Evolutionary conservation across 345 rosid species (phyloP), one percentile per base, ranked within the genome.

Genomic region (Raphanus raphanistrum): DNA sequence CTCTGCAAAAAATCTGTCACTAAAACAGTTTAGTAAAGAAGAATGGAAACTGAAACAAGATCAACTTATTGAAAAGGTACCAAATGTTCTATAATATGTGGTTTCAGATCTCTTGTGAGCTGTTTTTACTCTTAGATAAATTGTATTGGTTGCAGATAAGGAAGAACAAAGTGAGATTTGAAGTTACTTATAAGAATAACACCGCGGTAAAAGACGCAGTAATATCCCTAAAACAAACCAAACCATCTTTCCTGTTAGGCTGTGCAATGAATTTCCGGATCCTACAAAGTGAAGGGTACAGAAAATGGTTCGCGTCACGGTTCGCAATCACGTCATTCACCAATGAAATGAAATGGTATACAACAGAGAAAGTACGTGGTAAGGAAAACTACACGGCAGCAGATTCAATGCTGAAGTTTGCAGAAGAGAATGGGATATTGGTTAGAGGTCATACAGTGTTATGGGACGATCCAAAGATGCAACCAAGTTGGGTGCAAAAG

Each of bases 261-360:
- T 89, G 93, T 33, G 92, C 87, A 0, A 88, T 93, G 85, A 93
- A 90, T 74, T 81, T 84, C 63, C 50, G 73, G 32, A 93, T 93
- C 41, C 79, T 89, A 16, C 78, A 80, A 25, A 87, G 81, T 79
- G 54, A 57, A 7, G 86, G 74, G 15, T 93, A 93, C 59, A 87
- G 75, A 21, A 17, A 83, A 10, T 93, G 97, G 98, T 90, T 93
- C 25, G 75, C 86, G 26, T 86, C 93, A 0, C 84, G 93, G 77
- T 93, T 90, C 84, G 84, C 59, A 68, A 70, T 74, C 32, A 76
- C 97, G n/a, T 87, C 89, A n/a, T 88, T 90, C 85, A 88, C 92
- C 43, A 90, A 90, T 17, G 92, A 86, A 74, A 90, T 93, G 96
- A 93, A 93, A 57, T 93, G 98, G 98, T 93, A 89, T 76, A 84